Evolutionary conservation across 768 basidiomycete genomes (phyloP).

Genomic region (Psilocybe cyanescens): DNA sequence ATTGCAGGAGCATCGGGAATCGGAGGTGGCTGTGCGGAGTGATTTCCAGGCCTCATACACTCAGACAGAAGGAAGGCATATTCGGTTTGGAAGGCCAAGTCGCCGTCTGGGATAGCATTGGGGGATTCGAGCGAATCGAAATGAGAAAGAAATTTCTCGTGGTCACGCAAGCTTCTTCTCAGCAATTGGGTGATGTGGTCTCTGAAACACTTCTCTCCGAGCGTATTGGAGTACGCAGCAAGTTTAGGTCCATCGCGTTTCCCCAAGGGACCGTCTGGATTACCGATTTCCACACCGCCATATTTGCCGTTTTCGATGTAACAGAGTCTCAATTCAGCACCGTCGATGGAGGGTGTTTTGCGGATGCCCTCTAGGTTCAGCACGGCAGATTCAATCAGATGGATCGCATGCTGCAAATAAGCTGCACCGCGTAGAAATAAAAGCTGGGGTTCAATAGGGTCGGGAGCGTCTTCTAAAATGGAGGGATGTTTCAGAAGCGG

Average conservation of each 20-base stretch:
- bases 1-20: conserved; percentile 55
- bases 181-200: conserved; percentile 64
- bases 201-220: conserved; percentile 58
- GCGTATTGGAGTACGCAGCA: conserved; percentile 61
- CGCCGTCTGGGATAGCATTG: conserved; percentile 36
- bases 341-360: conserved; percentile 63
- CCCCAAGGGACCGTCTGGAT: conserved; percentile 81
- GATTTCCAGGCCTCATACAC: conserved; percentile 62
- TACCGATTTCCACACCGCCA: conserved; percentile 86
- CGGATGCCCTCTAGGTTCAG: conserved; percentile 71
- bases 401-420: conserved; percentile 78
- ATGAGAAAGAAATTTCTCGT: conserved; percentile 81
- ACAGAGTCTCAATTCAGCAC: conserved; percentile 77
- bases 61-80: conserved; percentile 74
- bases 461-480: conserved; percentile 75
- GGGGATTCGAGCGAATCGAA: conserved; percentile 73
- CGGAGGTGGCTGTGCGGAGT: conserved; percentile 32
- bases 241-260: conserved; percentile 59
- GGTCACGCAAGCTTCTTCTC: conserved; percentile 81
- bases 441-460: conserved; percentile 85
- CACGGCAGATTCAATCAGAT: conserved; percentile 73
- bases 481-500: conserved; percentile 68
- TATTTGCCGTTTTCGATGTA: conserved; percentile 76
- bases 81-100: conserved; percentile 59
- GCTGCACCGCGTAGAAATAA: conserved; percentile 85